Evolutionary conservation across 2,329 filamentous ascomycete species (phyloP).

Genomic region (Mariannaea sp.): DNA sequence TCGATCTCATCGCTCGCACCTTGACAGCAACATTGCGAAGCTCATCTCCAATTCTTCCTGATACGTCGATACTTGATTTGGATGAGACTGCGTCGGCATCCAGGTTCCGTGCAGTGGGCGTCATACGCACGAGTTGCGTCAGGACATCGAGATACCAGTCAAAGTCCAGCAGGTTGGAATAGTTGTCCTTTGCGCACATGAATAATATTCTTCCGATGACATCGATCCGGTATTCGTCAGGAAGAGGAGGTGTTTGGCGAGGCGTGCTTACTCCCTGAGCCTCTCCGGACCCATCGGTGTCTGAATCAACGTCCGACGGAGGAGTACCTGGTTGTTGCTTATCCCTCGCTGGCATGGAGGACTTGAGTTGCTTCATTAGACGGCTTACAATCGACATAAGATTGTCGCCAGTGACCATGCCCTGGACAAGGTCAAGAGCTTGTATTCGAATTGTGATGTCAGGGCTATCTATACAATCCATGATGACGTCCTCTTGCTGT

Average conservation of each 20-base stretch:
- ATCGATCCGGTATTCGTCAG: slow-evolving; percentile 83
- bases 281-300: slow-evolving; percentile 53
- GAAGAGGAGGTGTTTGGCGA: slow-evolving; percentile 64
- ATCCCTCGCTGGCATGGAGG: slow-evolving; percentile 59
- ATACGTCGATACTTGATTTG: slow-evolving; percentile 53
- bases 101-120: slow-evolving; percentile 54
- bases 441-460: slow-evolving; percentile 96
- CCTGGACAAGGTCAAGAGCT: slow-evolving; percentile 86
- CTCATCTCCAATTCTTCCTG: slow-evolving; percentile 79
- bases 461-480: slow-evolving; percentile 93
- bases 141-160: slow-evolving; percentile 97
- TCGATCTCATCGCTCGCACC: slow-evolving; percentile 78
- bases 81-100: slow-evolving; percentile 45
- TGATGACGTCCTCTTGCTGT: slow-evolving; percentile 92
- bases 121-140: slow-evolving; percentile 78
- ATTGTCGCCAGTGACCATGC: slow-evolving; percentile 91
- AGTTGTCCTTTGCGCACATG: slow-evolving; percentile 91
- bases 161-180: slow-evolving; percentile 84
- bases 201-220: slow-evolving; percentile 82
- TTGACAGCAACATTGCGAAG: slow-evolving; percentile 90
- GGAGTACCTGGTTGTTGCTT: slow-evolving; percentile 49
- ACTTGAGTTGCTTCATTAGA: slow-evolving; percentile 83
- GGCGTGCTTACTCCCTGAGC: slow-evolving; percentile 39
- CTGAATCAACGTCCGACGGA: slow-evolving; percentile 54
- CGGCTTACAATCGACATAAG: slow-evolving; percentile 82